Conservation (phyloP, 805 yeast genomes). For the Yamadazyma sp. region DNA sequence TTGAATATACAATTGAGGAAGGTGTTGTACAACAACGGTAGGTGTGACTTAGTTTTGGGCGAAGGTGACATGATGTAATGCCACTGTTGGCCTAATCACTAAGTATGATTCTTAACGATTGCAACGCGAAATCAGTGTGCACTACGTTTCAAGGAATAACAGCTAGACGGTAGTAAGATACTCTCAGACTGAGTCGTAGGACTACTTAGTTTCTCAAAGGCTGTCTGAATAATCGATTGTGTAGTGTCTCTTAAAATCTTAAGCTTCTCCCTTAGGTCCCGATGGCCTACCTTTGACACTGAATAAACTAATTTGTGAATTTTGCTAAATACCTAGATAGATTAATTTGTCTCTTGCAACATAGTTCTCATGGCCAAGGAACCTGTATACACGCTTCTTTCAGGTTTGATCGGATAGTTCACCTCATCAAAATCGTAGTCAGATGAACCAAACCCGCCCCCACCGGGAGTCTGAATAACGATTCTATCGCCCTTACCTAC, state of each 20-base stretch:
- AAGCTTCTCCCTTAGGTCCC: no score
- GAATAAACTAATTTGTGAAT: neutral
- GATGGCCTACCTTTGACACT: no score
- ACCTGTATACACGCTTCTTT: slow-evolving; percentile 31
- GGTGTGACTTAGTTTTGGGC: slow-evolving; percentile 27
- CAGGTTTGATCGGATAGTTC: slow-evolving; percentile 23
- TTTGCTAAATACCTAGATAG: neutral
- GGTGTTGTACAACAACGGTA: slow-evolving; percentile 62
- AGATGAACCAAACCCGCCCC: slow-evolving; percentile 42
- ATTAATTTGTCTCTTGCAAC: slow-evolving; percentile 38
- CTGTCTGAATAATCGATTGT: no score
- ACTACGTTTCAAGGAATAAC: no score
- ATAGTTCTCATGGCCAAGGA: slow-evolving; percentile 34
- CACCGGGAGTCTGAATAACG: slow-evolving; percentile 43
- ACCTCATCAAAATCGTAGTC: slow-evolving; percentile 9
- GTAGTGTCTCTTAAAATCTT: neutral
- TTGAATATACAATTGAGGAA: slow-evolving; percentile 64
- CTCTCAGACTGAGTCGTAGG: no score
- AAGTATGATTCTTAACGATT: slow-evolving; percentile 2
- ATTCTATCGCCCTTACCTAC: slow-evolving; percentile 41
- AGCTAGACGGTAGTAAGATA: no score
- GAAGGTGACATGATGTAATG: slow-evolving; percentile 8
- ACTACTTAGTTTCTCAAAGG: no score
- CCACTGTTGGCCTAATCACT: neutral
- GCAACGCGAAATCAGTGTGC: slow-evolving; percentile 1